phyloP scores from a whole-genome alignment of 148 eudicot genomes.

The Mesembryanthemum crystallinum region DNA sequence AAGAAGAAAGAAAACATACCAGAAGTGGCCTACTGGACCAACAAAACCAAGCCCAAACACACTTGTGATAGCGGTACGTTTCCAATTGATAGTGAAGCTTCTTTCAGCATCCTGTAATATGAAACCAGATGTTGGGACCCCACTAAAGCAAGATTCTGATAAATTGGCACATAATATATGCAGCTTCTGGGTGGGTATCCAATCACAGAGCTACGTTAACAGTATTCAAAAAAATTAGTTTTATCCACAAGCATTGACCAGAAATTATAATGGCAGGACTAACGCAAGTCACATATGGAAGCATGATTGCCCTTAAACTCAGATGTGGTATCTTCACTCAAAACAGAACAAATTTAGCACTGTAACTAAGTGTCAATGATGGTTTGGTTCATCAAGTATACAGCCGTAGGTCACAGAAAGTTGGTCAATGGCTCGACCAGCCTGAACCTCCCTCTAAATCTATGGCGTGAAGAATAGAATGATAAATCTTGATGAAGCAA shows the following conservation, averaged over 20 bases:
- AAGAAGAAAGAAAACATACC: conserved; percentile 32
- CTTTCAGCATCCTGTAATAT: conserved; percentile 29
- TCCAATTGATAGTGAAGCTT: conserved; percentile 39
- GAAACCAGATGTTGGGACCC: neutral
- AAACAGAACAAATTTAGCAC: neutral
- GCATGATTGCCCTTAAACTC: neutral
- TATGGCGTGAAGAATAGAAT: neutral
- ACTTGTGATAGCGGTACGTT: conserved; percentile 44
- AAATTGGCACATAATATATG: neutral
- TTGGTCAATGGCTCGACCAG: too few species aligned
- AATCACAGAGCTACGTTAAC: neutral
- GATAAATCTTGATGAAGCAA: neutral
- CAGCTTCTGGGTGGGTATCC: neutral
- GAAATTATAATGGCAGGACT: neutral
- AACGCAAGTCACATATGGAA: neutral
- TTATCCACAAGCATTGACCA: neutral
- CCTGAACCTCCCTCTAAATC: neutral
- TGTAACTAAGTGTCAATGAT: neutral
- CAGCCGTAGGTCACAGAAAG: neutral
- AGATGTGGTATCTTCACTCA: neutral
- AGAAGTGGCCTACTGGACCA: conserved; percentile 51
- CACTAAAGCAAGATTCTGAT: neutral
- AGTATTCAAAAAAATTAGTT: neutral
- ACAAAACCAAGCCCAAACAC: conserved; percentile 42
- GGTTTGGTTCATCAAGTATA: neutral